Conservation (phyloP, 495 filamentous ascomycete species). For the Daldinia childiae region DNA sequence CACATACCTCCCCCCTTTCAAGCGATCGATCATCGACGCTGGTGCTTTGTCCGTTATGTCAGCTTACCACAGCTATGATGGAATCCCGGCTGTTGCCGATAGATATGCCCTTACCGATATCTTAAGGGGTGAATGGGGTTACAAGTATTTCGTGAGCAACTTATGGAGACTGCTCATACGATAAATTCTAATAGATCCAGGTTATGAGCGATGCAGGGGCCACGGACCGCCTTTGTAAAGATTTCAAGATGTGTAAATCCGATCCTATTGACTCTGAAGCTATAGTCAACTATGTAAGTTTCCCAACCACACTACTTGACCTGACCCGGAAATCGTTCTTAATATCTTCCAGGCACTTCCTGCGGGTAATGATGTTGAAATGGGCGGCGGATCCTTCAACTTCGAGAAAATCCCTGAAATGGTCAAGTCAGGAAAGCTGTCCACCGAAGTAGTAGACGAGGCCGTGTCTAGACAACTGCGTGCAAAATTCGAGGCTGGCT, state of each 20-base stretch:
- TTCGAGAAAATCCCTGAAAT: slow-evolving; percentile 72
- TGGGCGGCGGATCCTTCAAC: slow-evolving; percentile 78
- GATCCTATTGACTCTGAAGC: slow-evolving; percentile 68
- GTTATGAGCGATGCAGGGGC: slow-evolving; percentile 67
- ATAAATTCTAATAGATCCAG: slow-evolving; percentile 19
- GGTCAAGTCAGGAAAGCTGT: slow-evolving; percentile 65
- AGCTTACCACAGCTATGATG: slow-evolving; percentile 75
- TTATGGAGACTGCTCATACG: slow-evolving; percentile 36
- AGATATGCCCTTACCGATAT: slow-evolving; percentile 71
- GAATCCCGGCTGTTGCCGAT: slow-evolving; percentile 69
- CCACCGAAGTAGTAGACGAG: slow-evolving; percentile 65
- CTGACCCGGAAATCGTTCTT: neutral
- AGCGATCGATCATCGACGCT: slow-evolving; percentile 72
- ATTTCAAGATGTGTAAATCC: slow-evolving; percentile 68
- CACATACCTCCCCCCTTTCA: slow-evolving; percentile 73
- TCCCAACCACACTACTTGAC: neutral
- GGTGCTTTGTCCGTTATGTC: slow-evolving; percentile 74
- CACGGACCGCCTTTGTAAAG: slow-evolving; percentile 69
- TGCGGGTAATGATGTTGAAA: slow-evolving; percentile 78
- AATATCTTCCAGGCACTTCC: slow-evolving; percentile 57
- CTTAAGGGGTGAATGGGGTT: slow-evolving; percentile 73
- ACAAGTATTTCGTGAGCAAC: slow-evolving; percentile 64
- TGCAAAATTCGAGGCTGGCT: slow-evolving; percentile 71
- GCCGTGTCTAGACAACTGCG: slow-evolving; percentile 69
- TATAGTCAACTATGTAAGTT: slow-evolving; percentile 50